phyloP scores from a whole-genome alignment of 2,329 filamentous ascomycete genomes.

The Phialemonium atrogriseum region DNA sequence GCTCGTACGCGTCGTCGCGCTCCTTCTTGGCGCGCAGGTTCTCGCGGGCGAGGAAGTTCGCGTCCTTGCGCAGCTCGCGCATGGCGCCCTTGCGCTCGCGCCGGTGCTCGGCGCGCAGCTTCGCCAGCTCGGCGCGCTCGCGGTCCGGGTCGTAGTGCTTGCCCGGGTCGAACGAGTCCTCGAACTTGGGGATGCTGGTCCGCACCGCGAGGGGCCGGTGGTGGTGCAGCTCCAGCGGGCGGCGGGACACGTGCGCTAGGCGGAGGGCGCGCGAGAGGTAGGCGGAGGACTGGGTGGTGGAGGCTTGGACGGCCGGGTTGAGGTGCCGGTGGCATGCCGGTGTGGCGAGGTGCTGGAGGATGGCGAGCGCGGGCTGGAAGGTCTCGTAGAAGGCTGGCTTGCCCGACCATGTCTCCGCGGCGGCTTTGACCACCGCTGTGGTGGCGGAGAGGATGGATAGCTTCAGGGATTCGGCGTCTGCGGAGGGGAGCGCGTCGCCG shows the following conservation, averaged over 20 bases:
- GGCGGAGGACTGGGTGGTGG: constrained; percentile 30
- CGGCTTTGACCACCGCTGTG: constrained; percentile 55
- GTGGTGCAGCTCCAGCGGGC: constrained; percentile 79
- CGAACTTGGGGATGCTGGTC: constrained; percentile 84
- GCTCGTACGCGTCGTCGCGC: constrained; percentile 87
- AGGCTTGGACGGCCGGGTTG: constrained; percentile 31
- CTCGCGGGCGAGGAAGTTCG: constrained; percentile 87
- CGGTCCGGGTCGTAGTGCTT: constrained; percentile 96
- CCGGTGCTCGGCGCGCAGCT: constrained; percentile 86
- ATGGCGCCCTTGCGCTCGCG: constrained; percentile 90
- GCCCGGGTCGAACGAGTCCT: constrained; percentile 87
- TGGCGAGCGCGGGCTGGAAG: constrained; percentile 54
- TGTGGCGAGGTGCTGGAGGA: constrained; percentile 53
- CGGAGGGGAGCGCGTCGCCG: constrained; percentile 17
- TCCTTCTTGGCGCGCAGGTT: constrained; percentile 88
- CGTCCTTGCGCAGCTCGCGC: constrained; percentile 90
- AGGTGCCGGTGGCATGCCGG: constrained; percentile 43
- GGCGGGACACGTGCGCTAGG: constrained; percentile 57
- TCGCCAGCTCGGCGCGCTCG: constrained; percentile 76
- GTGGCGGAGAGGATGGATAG: constrained; percentile 54
- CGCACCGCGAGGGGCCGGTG: constrained; percentile 86
- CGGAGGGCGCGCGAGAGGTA: constrained; percentile 48
- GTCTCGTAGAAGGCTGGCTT: constrained; percentile 73
- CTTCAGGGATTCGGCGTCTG: constrained; percentile 33
- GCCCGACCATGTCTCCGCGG: constrained; percentile 64